Evolutionary conservation across 176 grass and related monocot species (phyloP).

Genomic region (Pontederia crassipes): DNA sequence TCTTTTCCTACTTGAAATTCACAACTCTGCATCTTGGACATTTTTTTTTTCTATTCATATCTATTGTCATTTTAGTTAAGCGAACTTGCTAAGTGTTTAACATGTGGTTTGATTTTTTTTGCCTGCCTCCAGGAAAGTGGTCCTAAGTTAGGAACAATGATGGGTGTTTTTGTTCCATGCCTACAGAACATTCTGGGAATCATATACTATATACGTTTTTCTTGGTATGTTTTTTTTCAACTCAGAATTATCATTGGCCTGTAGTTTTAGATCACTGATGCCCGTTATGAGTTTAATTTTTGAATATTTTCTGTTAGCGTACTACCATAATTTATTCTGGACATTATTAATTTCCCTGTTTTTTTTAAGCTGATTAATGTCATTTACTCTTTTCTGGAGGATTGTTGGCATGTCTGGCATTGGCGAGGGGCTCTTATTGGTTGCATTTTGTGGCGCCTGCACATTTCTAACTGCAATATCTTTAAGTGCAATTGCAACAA

Average conservation of each 20-base stretch:
- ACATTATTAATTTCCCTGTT: too few species aligned
- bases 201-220: slow-evolving; percentile 99
- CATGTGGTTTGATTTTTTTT: slow-evolving; percentile 6
- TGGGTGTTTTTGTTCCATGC: slow-evolving; percentile 99
- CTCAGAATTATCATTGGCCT: too few species aligned
- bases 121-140: slow-evolving; percentile 36
- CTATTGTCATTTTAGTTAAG: not conserved
- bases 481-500: slow-evolving; percentile 95
- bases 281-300: too few species aligned
- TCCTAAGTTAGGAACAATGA: slow-evolving; percentile 79
- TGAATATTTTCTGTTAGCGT: too few species aligned
- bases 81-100: not conserved
- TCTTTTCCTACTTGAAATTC: not conserved
- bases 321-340: too few species aligned
- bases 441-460: slow-evolving; percentile 82
- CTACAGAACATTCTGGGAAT: slow-evolving; percentile 99
- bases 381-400: slow-evolving; percentile 30
- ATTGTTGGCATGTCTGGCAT: slow-evolving; percentile 98
- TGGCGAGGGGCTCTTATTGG: slow-evolving; percentile 69
- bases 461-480: slow-evolving; percentile 93
- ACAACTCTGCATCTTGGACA: not conserved
- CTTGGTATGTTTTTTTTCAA: slow-evolving; percentile 51
- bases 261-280: too few species aligned
- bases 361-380: too few species aligned
- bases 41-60: not conserved